These are phyloP conservation scores for Calonectria honghensis DNA, from an alignment of 2,329 filamentous ascomycete species.

Conservation along the genomic window DNA sequence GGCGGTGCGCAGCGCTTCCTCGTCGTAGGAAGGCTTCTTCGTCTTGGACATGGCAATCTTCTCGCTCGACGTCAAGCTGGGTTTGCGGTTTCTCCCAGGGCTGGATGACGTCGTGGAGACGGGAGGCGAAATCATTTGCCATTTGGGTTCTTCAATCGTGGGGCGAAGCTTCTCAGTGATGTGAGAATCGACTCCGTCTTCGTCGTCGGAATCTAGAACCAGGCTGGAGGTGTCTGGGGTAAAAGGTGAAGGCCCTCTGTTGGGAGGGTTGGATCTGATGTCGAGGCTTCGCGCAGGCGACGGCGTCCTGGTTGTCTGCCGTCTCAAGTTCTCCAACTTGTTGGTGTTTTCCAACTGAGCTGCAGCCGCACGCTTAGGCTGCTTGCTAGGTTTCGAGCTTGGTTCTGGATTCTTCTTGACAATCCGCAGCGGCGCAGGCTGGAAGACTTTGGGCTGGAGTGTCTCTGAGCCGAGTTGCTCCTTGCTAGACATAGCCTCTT, in stretches of 20 bases:
- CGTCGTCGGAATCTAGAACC: constrained; percentile 65
- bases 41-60: constrained; percentile 44
- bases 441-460: constrained; percentile 43
- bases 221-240: constrained; percentile 51
- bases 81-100: constrained; percentile 39
- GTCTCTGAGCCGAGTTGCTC: constrained; percentile 32
- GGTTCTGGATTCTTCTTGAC: constrained; percentile 35
- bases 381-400: constrained; percentile 56
- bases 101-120: constrained; percentile 57
- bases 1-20: constrained; percentile 68
- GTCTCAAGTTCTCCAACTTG: constrained; percentile 30
- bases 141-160: constrained; percentile 64
- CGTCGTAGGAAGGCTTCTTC: constrained; percentile 39
- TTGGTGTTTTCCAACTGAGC: constrained; percentile 31
- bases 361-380: constrained; percentile 44
- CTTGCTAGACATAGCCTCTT: constrained; percentile 4
- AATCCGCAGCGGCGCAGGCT: constrained; percentile 38
- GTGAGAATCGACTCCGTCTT: constrained; percentile 53
- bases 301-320: constrained; percentile 30
- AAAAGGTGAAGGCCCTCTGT: constrained; percentile 48
- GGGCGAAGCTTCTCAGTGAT: constrained; percentile 59
- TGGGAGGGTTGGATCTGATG: constrained; percentile 34
- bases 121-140: constrained; percentile 68
- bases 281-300: constrained; percentile 41
- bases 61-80: constrained; percentile 51